Conservation (phyloP, 139 green algal genomes). For the Coccomyxa sp. region DNA sequence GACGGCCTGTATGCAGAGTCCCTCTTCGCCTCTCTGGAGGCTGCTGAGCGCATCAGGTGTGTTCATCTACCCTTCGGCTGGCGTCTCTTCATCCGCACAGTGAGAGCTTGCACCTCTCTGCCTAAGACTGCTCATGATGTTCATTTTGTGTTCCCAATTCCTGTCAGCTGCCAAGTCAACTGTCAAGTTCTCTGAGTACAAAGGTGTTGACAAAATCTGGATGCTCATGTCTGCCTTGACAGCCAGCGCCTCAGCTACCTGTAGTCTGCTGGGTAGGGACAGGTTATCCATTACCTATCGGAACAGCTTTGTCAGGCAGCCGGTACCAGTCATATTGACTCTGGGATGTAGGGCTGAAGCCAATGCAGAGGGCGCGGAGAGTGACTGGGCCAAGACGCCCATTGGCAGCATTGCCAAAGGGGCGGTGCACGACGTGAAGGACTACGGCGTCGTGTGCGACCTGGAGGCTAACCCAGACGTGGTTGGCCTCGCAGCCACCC, state of each 20-base stretch:
- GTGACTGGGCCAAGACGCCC: constrained; percentile 1
- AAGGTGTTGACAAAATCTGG: too few relatives aligned
- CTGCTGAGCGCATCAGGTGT: constrained; percentile 29
- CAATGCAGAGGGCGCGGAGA: background rate
- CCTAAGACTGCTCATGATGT: background rate
- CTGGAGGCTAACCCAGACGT: constrained; percentile 56
- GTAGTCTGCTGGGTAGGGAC: too few relatives aligned
- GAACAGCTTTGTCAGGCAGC: too few relatives aligned
- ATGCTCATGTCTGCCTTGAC: too few relatives aligned
- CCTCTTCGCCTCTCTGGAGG: constrained; percentile 53
- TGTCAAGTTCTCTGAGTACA: too few relatives aligned
- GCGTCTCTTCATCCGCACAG: too few relatives aligned
- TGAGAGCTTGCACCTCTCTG: background rate
- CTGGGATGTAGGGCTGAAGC: background rate
- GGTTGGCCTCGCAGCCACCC: constrained; percentile 35
- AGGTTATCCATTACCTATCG: too few relatives aligned
- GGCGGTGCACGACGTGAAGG: constrained; percentile 50
- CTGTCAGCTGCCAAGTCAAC: too few relatives aligned
- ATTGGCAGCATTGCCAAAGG: constrained; percentile 24
- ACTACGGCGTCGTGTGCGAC: constrained; percentile 75
- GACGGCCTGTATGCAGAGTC: constrained; percentile 37
- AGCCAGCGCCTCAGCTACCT: too few relatives aligned
- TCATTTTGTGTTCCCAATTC: too few relatives aligned
- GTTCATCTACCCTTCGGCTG: background rate
- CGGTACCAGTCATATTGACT: too few relatives aligned